Evolutionary conservation across 1,139 yeast species (phyloP).

Genomic region (Kurtzmaniella quercitrusa): DNA sequence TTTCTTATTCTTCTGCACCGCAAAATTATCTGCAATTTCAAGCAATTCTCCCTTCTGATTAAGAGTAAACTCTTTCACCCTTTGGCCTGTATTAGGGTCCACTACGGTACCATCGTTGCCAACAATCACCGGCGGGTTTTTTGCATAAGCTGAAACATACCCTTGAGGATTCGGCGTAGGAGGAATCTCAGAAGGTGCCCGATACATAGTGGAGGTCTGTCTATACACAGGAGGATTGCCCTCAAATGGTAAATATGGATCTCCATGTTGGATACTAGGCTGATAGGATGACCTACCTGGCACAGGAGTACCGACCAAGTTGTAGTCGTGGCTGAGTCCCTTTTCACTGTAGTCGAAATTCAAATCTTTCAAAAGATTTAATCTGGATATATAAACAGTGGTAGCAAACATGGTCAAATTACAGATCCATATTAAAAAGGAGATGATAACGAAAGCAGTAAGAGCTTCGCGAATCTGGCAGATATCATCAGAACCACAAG

Average conservation of each 20-base stretch:
- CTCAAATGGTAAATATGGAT: neutral
- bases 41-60: slow-evolving; percentile 35
- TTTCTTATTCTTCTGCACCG: slow-evolving; percentile 24
- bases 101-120: neutral
- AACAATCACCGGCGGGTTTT: neutral
- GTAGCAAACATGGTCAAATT: slow-evolving; percentile 39
- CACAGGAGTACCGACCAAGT: neutral
- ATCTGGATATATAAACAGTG: slow-evolving; percentile 36
- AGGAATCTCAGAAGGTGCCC: neutral
- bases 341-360: slow-evolving; percentile 30
- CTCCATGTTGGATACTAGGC: neutral
- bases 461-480: slow-evolving; percentile 35
- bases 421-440: slow-evolving; percentile 38
- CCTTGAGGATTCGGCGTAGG: neutral
- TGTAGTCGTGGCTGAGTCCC: slow-evolving; percentile 11
- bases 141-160: neutral
- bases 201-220: neutral
- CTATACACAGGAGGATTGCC: slow-evolving; percentile 1
- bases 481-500: slow-evolving; percentile 17
- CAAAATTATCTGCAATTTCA: slow-evolving; percentile 24
- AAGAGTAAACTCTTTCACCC: slow-evolving; percentile 25
- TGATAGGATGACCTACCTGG: neutral
- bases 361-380: slow-evolving; percentile 32
- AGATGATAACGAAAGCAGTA: slow-evolving; percentile 35
- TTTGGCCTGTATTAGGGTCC: slow-evolving; percentile 11